Evolutionary conservation across 169 alveolate genomes (phyloP), one percentile per base, ranked within the genome.

Genomic region (Toxoplasma gondii): DNA sequence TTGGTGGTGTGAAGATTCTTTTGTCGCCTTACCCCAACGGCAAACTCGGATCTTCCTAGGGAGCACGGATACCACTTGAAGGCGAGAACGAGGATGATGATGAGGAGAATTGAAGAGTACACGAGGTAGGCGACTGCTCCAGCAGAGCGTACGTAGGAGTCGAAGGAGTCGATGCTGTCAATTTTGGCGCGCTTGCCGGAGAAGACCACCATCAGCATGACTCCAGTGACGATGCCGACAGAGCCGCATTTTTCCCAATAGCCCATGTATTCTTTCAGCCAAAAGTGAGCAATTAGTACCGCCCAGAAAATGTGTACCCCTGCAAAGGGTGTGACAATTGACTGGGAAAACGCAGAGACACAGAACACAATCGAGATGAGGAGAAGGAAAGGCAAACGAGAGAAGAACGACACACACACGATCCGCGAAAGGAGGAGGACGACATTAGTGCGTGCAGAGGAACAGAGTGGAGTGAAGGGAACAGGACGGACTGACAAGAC

Each of bases 271-370:
- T 93, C 95, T 70, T 78, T 45, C 74, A 93, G 90, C 95, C 95
- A 93, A 43, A 93, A 93, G 44, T 88, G 88, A 0, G 95, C 87
- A 4, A 93, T 45, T 43, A 93, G 34, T 22, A 93, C 88, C 0
- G 95, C 91, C 92, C 91, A 88, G 93, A 93, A 93, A 41, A 93
- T 93, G 90, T 93, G 95, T 41, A 93, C 95, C 4, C 91, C 95
- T 12, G 95, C 95, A 38, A 93, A 93, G 31, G 95, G 95, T 1
- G 95, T 93, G 64, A 93, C 95, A 45, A 93, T 87, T 64, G 95
- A 93, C 95, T 93, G 91, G 24, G 44, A 86, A 67, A 78, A 53
- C 22, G 36, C 29, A 86, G 41, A 86, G 78, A 86, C 27, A 38
- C 22, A 43, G 70, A 9, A 74, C 16, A 49, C 4, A 12, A 4